Evolutionary conservation across 2,329 filamentous ascomycete species (phyloP), one percentile per base, ranked within the genome.

Genomic region (Trichoderma semiorbis): DNA sequence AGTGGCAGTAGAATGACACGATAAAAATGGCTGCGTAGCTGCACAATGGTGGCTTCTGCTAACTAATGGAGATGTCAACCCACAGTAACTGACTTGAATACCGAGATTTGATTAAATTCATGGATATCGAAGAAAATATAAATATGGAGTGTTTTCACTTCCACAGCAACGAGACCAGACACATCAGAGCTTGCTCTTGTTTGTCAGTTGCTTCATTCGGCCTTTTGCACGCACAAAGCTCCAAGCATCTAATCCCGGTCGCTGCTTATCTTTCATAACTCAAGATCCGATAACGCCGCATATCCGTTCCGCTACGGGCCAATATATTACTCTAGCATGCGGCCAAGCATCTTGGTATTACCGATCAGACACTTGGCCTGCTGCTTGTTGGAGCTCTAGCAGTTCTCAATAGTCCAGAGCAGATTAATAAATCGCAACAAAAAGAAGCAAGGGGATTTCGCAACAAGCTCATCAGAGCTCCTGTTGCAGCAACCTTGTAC

Each of bases 251-350:
- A 10, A 53, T 53, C 47, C 47, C 21, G n/a, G 47, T 53, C 47
- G 10, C 47, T 68, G 34, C 66, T 61, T 36, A 69, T 61, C 55
- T 50, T 60, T 30, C 63, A 26, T n/a, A 36, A 55, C 7, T 14
- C 62, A 7, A 61, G 66, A 69, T 69, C 66, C 55, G 39, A 69
- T 62, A 69, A 60, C 66, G 43, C 66, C 55, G 53, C 39, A 43
- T n/a, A 32, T 7, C 8, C 30, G 16, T 36, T n/a, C 34, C 60
- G 11, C 14, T 53, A 53, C 47, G 47, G 47, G 11, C 47, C 34
- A n/a, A 32, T 32, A 24, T 11, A 66, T n/a, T 36, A 10, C 47
- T 43, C 24, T 16, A 16, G 8, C 14, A 16, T 39, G 60, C 60
- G 43, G 58, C 32, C 58, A 36, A 61, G 32, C 58, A 61, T 34